Conservation (phyloP, 768 basidiomycete genomes). For the Podaxis sp. region DNA sequence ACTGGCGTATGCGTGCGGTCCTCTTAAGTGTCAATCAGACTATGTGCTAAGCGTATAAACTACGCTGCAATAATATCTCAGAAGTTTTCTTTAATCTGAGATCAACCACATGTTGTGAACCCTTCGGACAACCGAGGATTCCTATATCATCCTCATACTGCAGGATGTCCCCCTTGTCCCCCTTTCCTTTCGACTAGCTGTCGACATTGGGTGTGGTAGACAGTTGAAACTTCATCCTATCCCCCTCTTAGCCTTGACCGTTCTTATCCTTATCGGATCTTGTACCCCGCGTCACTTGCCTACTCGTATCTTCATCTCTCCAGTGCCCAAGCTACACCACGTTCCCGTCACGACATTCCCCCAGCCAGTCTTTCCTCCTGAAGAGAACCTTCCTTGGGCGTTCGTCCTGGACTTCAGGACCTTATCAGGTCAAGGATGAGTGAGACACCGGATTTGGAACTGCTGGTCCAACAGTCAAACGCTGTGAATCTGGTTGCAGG, state of each 20-base stretch:
- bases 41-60: too few relatives aligned
- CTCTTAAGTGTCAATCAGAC: too few relatives aligned
- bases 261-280: not conserved
- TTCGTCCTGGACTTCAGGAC: not conserved
- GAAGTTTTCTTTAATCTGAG: too few relatives aligned
- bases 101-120: too few relatives aligned
- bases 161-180: too few relatives aligned
- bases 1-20: too few relatives aligned
- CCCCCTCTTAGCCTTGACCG: not conserved
- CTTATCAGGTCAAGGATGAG: not conserved
- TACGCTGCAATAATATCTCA: too few relatives aligned
- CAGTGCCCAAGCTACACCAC: not conserved
- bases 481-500: constrained; percentile 24
- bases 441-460: not conserved
- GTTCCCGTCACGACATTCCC: not conserved
- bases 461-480: constrained; percentile 17
- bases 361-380: not conserved
- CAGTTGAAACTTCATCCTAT: not conserved
- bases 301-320: not conserved
- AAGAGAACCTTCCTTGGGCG: too few relatives aligned
- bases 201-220: too few relatives aligned
- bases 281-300: not conserved
- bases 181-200: too few relatives aligned
- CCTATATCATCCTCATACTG: too few relatives aligned
- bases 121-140: too few relatives aligned